A percentile compares a stretch with the other conserved stretches of the same genome.
phyloP scores from a whole-genome alignment of 208 protist genomes.

The Leishmania aethiopica region DNA sequence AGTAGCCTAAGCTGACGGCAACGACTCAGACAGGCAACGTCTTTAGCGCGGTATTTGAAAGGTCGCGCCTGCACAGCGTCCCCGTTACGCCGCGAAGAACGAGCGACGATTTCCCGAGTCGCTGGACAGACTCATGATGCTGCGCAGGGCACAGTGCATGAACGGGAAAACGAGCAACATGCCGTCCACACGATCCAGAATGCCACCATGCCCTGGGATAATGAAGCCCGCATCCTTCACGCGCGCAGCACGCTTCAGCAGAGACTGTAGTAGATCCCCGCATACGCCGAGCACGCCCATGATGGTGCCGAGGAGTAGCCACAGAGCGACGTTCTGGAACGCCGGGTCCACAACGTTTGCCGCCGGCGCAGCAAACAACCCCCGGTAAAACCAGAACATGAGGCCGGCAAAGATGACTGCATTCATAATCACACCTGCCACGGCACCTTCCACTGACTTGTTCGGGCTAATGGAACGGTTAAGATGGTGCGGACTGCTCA shows the following conservation, averaged over 20 bases:
- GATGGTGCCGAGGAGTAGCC: constrained; percentile 56
- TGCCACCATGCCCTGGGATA: constrained; percentile 89
- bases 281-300: constrained; percentile 77
- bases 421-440: constrained; percentile 66
- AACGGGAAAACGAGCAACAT: constrained; percentile 79
- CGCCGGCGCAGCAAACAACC: constrained; percentile 22
- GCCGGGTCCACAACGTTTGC: constrained; percentile 30
- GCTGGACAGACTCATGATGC: constrained; percentile 26
- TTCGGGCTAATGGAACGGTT: constrained; percentile 82
- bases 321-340: constrained; percentile 45
- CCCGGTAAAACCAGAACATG: constrained; percentile 42
- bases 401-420: constrained; percentile 49
- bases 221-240: constrained; percentile 89
- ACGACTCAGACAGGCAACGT: not conserved
- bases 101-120: not conserved
- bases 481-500: constrained; percentile 57
- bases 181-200: constrained; percentile 91
- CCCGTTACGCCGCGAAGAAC: not conserved
- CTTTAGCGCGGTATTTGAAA: not conserved
- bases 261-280: constrained; percentile 88
- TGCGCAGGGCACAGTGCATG: constrained; percentile 59
- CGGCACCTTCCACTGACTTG: constrained; percentile 87
- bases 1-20: not conserved
- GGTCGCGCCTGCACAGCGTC: not conserved
- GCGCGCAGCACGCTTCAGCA: constrained; percentile 82